Conservation (phyloP, 1,284 basidiomycete species). For the Sporisorium iseilematis-ciliati region DNA sequence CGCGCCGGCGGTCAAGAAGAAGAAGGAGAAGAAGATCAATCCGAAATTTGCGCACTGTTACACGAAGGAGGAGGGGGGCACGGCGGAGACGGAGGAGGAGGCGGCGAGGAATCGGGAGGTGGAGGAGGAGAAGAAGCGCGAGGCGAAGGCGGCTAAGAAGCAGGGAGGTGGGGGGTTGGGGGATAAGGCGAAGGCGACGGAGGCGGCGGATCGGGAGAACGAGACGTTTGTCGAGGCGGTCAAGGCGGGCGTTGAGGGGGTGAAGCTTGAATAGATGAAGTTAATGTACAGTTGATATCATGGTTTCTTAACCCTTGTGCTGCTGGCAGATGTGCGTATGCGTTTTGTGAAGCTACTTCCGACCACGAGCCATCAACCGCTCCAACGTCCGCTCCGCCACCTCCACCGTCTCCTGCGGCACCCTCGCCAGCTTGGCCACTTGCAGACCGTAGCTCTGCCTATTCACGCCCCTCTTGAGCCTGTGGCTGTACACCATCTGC, state of each 20-base stretch:
- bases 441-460: constrained; percentile 91
- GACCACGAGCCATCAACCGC: neutral
- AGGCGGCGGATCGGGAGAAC: constrained; percentile 25
- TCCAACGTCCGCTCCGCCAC: constrained; percentile 13
- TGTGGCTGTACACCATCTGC: constrained; percentile 89
- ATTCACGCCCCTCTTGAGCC: constrained; percentile 84
- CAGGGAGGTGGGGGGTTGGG: constrained; percentile 23
- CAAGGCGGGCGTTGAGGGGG: constrained; percentile 23
- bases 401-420: constrained; percentile 74
- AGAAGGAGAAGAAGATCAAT: constrained; percentile 65
- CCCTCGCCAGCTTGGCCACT: constrained; percentile 87
- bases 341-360: neutral
- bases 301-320: too few species aligned
- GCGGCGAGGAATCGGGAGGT: constrained; percentile 48
- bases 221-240: constrained; percentile 47
- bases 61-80: constrained; percentile 57
- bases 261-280: constrained; percentile 18
- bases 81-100: constrained; percentile 56
- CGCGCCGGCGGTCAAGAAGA: constrained; percentile 53
- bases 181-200: constrained; percentile 16
- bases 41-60: constrained; percentile 55
- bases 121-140: constrained; percentile 24
- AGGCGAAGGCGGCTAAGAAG: constrained; percentile 22
- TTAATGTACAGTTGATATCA: too few species aligned
- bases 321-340: too few species aligned